Evolutionary conservation across 768 basidiomycete species (phyloP), one percentile per base, ranked within the genome.

Genomic region (Russula olivacea): DNA sequence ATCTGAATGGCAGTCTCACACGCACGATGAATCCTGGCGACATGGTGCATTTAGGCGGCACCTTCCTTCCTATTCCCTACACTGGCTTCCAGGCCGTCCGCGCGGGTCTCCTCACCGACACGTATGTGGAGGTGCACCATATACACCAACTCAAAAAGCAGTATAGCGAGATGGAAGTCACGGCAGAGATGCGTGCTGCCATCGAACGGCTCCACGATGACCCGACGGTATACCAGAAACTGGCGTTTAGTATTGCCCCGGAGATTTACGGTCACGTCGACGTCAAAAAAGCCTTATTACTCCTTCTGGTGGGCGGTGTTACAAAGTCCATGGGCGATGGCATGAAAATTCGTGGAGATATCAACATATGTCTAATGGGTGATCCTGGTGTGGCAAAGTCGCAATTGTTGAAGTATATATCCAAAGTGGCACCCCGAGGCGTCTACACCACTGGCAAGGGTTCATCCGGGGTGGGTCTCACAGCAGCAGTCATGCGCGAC

Each of bases 301-400:
- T 99, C 6, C 79, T 99, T 2, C 82, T 99, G 15, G 93, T 99
- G 32, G 97, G 97, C 12, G 97, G 97, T 43, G 94, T 95, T 1
- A 97, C 93, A 50, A 99, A 99, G 76, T 80, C 83, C 41, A 93
- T 94, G 73, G 91, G 91, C 7, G 97, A 99, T 71, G 97, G 97
- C 15, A 93, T 99, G 93, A 98, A 92, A 76, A 98, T 99, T 72
- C 85, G 97, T 71, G 97, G 97, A 32, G 97, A 98, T 74, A 80
- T 99, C 76, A 99, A 99, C 70, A 79, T 99, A 19, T 99, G 97
- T 75, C 76, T 99, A 48, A 99, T 99, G 97, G 97, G 97, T 68
- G 97, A 99, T 74, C 97, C 97, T 57, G 97, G 97, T 85, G 96
- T 98, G 56, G 94, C 95, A 59, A 99, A 99, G 74, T 97, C 94